A percentile compares a stretch with the other conserved stretches of the same genome.
Conservation (phyloP, 2,329 filamentous ascomycete species). For the Alternaria viburni region DNA sequence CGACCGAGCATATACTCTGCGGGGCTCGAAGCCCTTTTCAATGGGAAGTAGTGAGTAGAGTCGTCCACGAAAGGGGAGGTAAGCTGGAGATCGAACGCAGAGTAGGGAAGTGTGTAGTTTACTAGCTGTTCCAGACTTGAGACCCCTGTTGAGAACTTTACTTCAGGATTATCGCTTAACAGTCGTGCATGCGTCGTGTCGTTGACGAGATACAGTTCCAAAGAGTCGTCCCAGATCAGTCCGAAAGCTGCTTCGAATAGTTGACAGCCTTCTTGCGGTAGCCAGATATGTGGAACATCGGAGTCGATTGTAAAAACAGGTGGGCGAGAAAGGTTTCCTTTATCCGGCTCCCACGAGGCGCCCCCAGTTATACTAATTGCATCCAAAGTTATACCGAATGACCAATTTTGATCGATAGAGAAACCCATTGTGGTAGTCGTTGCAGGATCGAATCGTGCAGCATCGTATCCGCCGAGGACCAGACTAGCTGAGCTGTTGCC, state of each 20-base stretch:
- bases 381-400: too few species aligned
- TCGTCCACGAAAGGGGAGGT: constrained; percentile 63
- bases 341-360: too few species aligned
- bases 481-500: constrained; percentile 36
- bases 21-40: constrained; percentile 61
- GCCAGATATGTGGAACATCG: constrained; percentile 47
- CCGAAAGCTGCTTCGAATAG: constrained; percentile 46
- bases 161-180: not conserved
- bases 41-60: constrained; percentile 69
- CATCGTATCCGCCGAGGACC: constrained; percentile 50
- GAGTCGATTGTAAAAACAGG: constrained; percentile 40
- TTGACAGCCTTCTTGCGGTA: constrained; percentile 44
- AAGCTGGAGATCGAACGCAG: constrained; percentile 53
- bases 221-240: constrained; percentile 41
- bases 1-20: constrained; percentile 67
- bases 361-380: too few species aligned
- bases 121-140: too few species aligned
- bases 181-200: constrained; percentile 34
- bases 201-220: constrained; percentile 46
- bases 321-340: too few species aligned
- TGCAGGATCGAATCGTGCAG: constrained; percentile 33
- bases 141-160: too few species aligned
- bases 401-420: too few species aligned
- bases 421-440: too few species aligned
- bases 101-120: constrained; percentile 46